Base-by-base conservation (phyloP, 2,329 filamentous ascomycete species). In the Plenodomus biglobosus region DNA sequence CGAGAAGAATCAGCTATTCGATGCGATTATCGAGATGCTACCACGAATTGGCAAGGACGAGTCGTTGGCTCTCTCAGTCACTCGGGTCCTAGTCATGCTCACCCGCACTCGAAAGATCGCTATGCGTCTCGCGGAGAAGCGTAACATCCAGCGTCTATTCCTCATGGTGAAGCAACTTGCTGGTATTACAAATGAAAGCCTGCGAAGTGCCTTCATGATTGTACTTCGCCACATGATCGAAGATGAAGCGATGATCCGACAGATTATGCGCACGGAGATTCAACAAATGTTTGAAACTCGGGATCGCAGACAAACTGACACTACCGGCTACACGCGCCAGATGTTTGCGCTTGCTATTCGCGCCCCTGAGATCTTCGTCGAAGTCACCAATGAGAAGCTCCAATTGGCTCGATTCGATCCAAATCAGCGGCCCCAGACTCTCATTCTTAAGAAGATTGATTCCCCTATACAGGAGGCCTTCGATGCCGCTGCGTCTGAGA, bases 101-200 rank as follows among this genome's bases (percentile, higher is more conserved):
- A 96, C 94, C 1, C 84, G 95, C 18, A 83, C 84, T 50, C 86
- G 90, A 42, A 78, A 83, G 13, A 79, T 95, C 52, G 92, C 94
- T 2, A 81, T 84, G 55, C 78, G 81, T 38, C 80, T 97, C 39
- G 89, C 90, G 4, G 88, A 96, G 68, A 96, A 91, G 75, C 88
- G 86, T 66, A 95, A 95, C 61, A 79, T 99, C 40, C 89, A 94
- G 65, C 83, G 90, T 21, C 78, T 99, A 18, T 97, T 99, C 72
- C 83, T 96, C 42, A 96, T 97, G 89, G 85, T 92, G 48, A 95
- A 95, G 70, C 92, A 97, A 69, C 82, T 97, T 50, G 86, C 90
- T 17, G 88, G 88, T 20, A 81, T 85, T 22, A 87, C 88, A 6
- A 88, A 90, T 22, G 83, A 88, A 45, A 86, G 86, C 45, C 80